Percentiles rank a stretch among this genome's conserved stretches.
Evolutionary conservation across 768 basidiomycete species (phyloP).

Genomic region (Xerocomellus amylosporus): DNA sequence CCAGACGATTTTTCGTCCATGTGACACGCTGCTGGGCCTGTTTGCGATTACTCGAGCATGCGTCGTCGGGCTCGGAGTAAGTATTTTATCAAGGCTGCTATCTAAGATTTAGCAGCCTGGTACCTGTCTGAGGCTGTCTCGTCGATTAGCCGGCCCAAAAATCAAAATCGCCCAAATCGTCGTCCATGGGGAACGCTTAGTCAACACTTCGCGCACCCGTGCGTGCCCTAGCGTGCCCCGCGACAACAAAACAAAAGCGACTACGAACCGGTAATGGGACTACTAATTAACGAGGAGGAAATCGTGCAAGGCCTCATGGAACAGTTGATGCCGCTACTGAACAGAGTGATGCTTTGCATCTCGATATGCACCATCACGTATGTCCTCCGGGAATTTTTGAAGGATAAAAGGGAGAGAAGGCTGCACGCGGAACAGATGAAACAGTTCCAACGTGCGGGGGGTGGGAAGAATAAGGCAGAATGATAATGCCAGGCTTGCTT

Average conservation of each 20-base stretch:
- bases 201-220: too few species aligned
- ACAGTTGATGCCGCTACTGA: constrained; percentile 16
- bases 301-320: constrained; percentile 7
- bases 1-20: too few species aligned
- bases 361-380: constrained; percentile 16
- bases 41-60: too few species aligned
- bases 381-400: constrained; percentile 12
- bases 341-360: constrained; percentile 10
- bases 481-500: background rate
- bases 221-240: too few species aligned
- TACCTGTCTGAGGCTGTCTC: too few species aligned
- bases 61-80: too few species aligned
- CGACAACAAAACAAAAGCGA: background rate
- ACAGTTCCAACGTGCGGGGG: background rate
- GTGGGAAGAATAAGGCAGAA: background rate
- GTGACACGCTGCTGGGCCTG: too few species aligned
- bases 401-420: constrained; percentile 20
- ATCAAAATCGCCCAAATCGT: too few species aligned
- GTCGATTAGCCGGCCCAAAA: too few species aligned
- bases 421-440: constrained; percentile 17
- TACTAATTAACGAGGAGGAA: constrained; percentile 20
- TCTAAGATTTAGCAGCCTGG: too few species aligned
- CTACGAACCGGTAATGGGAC: constrained; percentile 9
- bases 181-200: too few species aligned
- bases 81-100: too few species aligned